Evolutionary conservation across 306 rosid genomes (phyloP).

Genomic region (Purshia tridentata): DNA sequence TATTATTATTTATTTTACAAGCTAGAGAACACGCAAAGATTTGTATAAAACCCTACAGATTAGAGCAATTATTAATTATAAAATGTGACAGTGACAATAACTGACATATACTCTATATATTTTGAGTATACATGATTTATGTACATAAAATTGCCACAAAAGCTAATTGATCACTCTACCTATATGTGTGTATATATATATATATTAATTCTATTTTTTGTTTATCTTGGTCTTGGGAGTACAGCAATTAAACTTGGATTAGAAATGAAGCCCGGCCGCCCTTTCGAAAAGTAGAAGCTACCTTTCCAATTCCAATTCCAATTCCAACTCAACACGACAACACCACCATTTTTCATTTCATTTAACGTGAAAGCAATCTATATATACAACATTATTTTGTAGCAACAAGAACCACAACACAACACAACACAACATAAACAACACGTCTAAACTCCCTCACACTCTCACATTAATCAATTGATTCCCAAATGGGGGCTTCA

Average conservation of each 20-base stretch:
- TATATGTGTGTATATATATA: too few species aligned
- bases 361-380: constrained; percentile 46
- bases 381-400: not conserved
- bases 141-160: too few species aligned
- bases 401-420: not conserved
- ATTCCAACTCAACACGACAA: not conserved
- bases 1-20: too few species aligned
- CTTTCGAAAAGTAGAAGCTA: constrained; percentile 28
- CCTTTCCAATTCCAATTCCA: not conserved
- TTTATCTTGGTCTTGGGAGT: not conserved
- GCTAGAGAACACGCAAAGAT: too few species aligned
- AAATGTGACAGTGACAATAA: too few species aligned
- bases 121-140: too few species aligned
- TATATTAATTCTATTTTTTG: too few species aligned
- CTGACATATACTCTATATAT: too few species aligned
- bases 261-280: constrained; percentile 20
- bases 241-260: not conserved
- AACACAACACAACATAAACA: constrained; percentile 1
- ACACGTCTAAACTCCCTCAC: not conserved
- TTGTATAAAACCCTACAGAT: too few species aligned
- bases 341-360: not conserved
- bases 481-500: constrained; percentile 28
- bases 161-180: too few species aligned
- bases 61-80: too few species aligned
- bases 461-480: too few species aligned